A percentile compares a stretch with the other conserved stretches of the same genome.
phyloP scores from a whole-genome alignment of 805 yeast species.

The Ogataea wickerhamii region DNA sequence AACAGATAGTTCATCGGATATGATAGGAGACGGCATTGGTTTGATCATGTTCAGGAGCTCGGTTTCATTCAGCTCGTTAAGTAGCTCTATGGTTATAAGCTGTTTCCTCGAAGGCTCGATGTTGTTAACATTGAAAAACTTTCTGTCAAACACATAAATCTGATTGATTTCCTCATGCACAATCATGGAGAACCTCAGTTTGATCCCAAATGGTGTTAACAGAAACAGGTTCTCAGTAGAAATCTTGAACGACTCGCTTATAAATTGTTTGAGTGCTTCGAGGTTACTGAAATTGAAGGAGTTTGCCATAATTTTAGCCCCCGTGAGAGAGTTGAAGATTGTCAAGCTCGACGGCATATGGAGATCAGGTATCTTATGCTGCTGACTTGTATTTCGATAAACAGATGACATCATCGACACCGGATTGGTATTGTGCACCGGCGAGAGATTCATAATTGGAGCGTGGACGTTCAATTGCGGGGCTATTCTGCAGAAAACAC shows the following conservation, averaged over 20 bases:
- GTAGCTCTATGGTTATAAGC: constrained; percentile 17
- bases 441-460: constrained; percentile 18
- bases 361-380: constrained; percentile 10
- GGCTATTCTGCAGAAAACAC: too few relatives aligned
- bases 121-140: constrained; percentile 40
- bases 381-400: constrained; percentile 17
- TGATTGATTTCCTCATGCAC: constrained; percentile 47
- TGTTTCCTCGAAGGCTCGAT: constrained; percentile 16
- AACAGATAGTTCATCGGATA: constrained; percentile 18
- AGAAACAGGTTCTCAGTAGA: constrained; percentile 43
- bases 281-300: constrained; percentile 38
- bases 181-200: constrained; percentile 50
- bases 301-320: constrained; percentile 35
- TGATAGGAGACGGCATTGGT: constrained; percentile 33
- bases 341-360: constrained; percentile 22
- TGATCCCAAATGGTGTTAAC: constrained; percentile 62
- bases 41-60: constrained; percentile 31
- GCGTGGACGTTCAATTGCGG: background rate
- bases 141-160: constrained; percentile 61
- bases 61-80: constrained; percentile 23
- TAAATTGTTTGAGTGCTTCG: constrained; percentile 41
- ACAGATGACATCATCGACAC: constrained; percentile 28
- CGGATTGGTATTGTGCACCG: constrained; percentile 21
- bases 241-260: constrained; percentile 39
- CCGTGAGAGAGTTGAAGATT: constrained; percentile 43